Evolutionary conservation across 805 yeast species (phyloP), one percentile per base, ranked within the genome.

Genomic region (Maudiozyma barnettii): DNA sequence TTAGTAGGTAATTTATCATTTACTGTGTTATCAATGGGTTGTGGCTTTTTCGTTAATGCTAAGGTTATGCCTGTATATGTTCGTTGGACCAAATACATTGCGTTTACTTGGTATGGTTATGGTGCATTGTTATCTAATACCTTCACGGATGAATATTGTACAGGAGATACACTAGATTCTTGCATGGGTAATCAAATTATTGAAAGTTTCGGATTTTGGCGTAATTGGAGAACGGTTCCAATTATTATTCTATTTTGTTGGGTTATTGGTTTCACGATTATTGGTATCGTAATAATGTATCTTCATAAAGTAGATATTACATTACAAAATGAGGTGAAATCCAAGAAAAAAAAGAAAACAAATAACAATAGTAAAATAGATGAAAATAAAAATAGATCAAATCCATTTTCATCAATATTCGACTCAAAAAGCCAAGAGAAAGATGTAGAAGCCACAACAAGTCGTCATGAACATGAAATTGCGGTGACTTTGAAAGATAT

Each of bases 41-140:
- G 87, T 61, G 96, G 95, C 1, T 84, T 78, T 64, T 86, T 83
- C 58, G 84, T 82, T 20, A 85, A 86, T 61, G 78, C 89, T 1
- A 69, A 71, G 7, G 72, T 77, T 1, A 74, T 86, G 79, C 95
- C 95, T 0, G 95, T 84, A 1, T 88, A 88, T 57, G 95, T 87
- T 8, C 71, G 87, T 33, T 87, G 96, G 96, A 74, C 82, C 5
- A 84, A 82, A 59, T 87, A 84, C 63, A 68, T 81, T 48, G 81
- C 91, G 0, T 84, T 77, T 59, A 72, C 82, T 45, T 88, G 90
- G 86, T 87, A 83, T 58, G 81, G 81, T 0, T 84, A 83, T 63
- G 93, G 93, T 2, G 81, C 80, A 1, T 57, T 81, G 48, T 56
- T 75, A 38, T 73, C 89, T 0, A 83, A 81, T 57, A 81, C 85